phyloP scores from a whole-genome alignment of 257 asterid genomes.

The Prunella vulgaris region DNA sequence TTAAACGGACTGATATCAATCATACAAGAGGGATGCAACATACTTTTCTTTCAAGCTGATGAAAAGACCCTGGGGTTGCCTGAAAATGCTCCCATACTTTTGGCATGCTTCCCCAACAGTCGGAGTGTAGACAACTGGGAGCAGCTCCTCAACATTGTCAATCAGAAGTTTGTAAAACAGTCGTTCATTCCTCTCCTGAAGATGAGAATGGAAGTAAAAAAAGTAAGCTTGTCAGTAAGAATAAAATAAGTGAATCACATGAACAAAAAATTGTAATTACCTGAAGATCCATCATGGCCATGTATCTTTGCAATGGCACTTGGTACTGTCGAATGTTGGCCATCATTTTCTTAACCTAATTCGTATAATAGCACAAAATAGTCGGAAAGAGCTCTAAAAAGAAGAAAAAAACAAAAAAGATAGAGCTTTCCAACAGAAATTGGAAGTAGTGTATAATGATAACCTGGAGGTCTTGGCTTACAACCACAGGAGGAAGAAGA shows the following conservation, averaged over 20 bases:
- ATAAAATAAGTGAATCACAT: neutral
- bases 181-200: conserved; percentile 65
- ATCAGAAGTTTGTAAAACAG: conserved; percentile 70
- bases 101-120: conserved; percentile 83
- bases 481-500: conserved; percentile 82
- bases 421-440: conserved; percentile 1
- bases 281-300: conserved; percentile 90
- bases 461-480: conserved; percentile 87
- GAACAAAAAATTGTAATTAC: conserved; percentile 23
- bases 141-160: conserved; percentile 71
- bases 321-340: conserved; percentile 55
- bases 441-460: neutral
- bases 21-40: neutral
- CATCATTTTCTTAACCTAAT: conserved; percentile 84
- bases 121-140: conserved; percentile 70
- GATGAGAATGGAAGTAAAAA: conserved; percentile 12
- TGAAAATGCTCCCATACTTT: conserved; percentile 65
- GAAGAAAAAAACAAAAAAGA: neutral
- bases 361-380: conserved; percentile 3
- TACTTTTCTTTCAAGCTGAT: conserved; percentile 71
- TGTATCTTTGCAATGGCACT: conserved; percentile 70
- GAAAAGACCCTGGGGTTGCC: conserved; percentile 73
- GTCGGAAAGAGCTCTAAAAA: neutral
- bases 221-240: neutral
- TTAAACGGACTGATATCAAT: neutral